A percentile compares a stretch with the other conserved stretches of the same genome.
phyloP scores from a whole-genome alignment of 345 rosid species.

The Salix suchowensis region DNA sequence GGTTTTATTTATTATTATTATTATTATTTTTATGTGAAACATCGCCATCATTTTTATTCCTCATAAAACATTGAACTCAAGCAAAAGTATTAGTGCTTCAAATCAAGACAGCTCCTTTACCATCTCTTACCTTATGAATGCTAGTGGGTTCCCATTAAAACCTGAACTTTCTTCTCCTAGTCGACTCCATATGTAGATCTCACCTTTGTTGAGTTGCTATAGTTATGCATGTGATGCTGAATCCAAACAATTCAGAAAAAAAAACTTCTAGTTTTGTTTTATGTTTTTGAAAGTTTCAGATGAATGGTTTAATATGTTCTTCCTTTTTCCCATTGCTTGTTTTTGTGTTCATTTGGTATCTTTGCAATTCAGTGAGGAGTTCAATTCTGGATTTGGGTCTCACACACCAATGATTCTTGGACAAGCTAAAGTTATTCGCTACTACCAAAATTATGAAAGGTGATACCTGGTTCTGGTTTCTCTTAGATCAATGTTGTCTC shows the following conservation, averaged over 20 bases:
- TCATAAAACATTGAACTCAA: too few relatives aligned
- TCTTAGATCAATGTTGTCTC: neutral
- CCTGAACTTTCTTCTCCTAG: too few relatives aligned
- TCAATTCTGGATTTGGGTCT: slow-evolving; percentile 94
- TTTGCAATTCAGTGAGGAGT: slow-evolving; percentile 67
- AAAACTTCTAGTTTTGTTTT: neutral
- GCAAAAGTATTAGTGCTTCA: too few relatives aligned
- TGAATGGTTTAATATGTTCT: neutral
- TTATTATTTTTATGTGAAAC: neutral
- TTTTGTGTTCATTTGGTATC: neutral
- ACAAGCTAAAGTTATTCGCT: slow-evolving; percentile 84
- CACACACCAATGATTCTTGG: slow-evolving; percentile 91
- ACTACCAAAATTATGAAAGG: slow-evolving; percentile 77
- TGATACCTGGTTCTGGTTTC: slow-evolving; percentile 24
- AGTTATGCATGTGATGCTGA: neutral
- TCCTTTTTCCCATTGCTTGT: neutral
- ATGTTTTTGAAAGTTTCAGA: neutral
- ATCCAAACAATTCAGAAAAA: neutral
- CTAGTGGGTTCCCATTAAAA: too few relatives aligned
- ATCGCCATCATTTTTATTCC: neutral
- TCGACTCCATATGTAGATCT: too few relatives aligned
- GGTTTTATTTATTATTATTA: neutral
- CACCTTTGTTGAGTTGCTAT: neutral
- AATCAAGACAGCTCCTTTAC: too few relatives aligned
- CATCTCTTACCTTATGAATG: too few relatives aligned